Evolutionary conservation across 306 rosid species (phyloP).

Genomic region (Pterocarpus santalinus): DNA sequence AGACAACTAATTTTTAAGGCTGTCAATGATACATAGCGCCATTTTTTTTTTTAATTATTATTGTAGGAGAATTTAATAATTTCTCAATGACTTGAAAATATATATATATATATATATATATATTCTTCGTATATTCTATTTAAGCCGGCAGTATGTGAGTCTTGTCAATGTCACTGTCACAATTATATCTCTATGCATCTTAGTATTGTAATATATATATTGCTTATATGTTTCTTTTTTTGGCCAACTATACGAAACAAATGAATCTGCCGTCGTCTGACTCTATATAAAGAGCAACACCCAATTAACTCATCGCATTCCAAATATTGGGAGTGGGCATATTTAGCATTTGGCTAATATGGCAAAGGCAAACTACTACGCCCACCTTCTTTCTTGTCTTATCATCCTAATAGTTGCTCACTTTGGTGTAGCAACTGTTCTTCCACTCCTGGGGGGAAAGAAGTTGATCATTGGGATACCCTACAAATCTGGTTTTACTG

Average conservation of each 20-base stretch:
- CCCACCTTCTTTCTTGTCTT: slow-evolving; percentile 17
- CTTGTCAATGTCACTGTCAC: background rate
- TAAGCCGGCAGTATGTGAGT: background rate
- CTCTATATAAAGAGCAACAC: background rate
- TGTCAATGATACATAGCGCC: no score
- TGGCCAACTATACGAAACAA: no score
- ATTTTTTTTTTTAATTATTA: no score
- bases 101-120: no score
- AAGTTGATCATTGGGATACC: background rate
- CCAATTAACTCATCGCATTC: background rate
- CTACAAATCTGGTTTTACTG: no score
- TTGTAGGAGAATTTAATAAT: no score
- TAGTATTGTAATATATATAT: no score
- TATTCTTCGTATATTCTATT: background rate
- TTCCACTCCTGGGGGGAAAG: background rate
- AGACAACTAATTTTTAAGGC: no score
- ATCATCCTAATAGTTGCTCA: background rate
- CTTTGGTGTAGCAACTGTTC: background rate
- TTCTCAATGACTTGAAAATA: no score
- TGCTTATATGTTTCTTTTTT: no score
- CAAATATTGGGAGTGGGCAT: background rate
- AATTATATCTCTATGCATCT: no score
- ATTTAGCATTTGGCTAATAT: background rate
- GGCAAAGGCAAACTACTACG: background rate
- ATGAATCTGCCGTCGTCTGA: background rate